phyloP scores from a whole-genome alignment of 495 filamentous ascomycete genomes.

The Lasiosphaeria ovina region DNA sequence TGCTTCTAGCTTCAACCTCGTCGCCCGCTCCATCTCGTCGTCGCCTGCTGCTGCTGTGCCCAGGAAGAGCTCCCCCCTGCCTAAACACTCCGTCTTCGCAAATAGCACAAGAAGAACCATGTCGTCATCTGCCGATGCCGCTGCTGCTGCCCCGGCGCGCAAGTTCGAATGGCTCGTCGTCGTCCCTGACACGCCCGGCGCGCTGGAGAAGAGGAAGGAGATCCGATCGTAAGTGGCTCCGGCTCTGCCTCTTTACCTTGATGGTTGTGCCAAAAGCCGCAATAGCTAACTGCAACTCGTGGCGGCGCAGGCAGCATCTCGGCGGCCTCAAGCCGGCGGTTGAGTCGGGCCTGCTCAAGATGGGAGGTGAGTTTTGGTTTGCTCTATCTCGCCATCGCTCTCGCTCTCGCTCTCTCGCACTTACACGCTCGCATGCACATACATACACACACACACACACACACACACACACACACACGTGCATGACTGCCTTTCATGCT shows the following conservation, averaged over 20 bases:
- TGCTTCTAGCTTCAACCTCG: no score
- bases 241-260: background rate
- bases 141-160: slow-evolving; percentile 22
- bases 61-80: background rate
- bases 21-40: background rate
- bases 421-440: background rate
- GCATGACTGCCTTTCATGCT: no score
- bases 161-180: slow-evolving; percentile 83
- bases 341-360: slow-evolving; percentile 49
- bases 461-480: background rate
- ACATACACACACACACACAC: background rate
- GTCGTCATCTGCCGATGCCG: slow-evolving; percentile 27
- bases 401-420: background rate
- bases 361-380: slow-evolving; percentile 50
- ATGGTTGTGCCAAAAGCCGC: background rate
- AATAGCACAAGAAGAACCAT: slow-evolving; percentile 31
- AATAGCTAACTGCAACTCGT: background rate
- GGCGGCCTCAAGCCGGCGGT: slow-evolving; percentile 43
- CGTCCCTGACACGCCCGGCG: slow-evolving; percentile 70
- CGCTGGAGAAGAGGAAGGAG: slow-evolving; percentile 65
- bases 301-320: slow-evolving; percentile 53
- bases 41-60: background rate
- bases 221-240: slow-evolving; percentile 62
- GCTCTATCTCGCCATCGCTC: background rate
- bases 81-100: background rate